phyloP scores from a whole-genome alignment of 1,139 yeast genomes.

The Pneumocystis jirovecii region DNA sequence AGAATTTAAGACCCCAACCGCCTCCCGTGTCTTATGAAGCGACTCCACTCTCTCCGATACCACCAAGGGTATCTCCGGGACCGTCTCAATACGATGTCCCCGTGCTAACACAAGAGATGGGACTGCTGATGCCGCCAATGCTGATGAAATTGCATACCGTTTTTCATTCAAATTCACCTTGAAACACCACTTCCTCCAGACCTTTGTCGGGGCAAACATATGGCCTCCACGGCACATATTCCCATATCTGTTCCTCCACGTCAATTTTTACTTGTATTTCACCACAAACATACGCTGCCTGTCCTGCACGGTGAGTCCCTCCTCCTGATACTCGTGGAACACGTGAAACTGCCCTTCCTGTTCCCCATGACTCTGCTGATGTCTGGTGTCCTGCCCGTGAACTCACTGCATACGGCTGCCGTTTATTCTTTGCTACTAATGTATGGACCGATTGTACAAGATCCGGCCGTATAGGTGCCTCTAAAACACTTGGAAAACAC shows the following conservation, averaged over 20 bases:
- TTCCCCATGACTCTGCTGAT: conserved; percentile 99
- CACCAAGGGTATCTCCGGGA: conserved; percentile 97
- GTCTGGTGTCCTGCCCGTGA: conserved; percentile 99
- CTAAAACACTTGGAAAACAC: conserved; percentile 96
- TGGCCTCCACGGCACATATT: conserved; percentile 99
- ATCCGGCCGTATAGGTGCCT: conserved; percentile 99
- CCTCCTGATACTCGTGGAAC: conserved; percentile 99
- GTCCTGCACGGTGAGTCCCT: conserved; percentile 99
- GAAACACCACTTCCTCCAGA: conserved; percentile 99
- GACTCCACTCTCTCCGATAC: conserved; percentile 88
- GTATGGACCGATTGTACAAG: conserved; percentile 97
- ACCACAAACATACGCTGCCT: conserved; percentile 54
- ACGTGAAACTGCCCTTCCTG: conserved; percentile 99
- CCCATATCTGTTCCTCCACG: conserved; percentile 38
- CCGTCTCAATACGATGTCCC: conserved; percentile 99
- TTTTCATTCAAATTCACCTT: conserved; percentile 99
- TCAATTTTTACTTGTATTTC: neutral
- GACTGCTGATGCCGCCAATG: conserved; percentile 97
- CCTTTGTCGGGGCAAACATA: conserved; percentile 99
- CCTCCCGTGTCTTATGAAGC: conserved; percentile 93
- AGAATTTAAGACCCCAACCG: conserved; percentile 95
- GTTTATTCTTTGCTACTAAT: conserved; percentile 98
- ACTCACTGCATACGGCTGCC: conserved; percentile 99
- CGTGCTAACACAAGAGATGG: conserved; percentile 98
- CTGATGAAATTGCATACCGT: conserved; percentile 99